Conservation (phyloP, 2,329 filamentous ascomycete species). For the Botryotinia narcissicola region DNA sequence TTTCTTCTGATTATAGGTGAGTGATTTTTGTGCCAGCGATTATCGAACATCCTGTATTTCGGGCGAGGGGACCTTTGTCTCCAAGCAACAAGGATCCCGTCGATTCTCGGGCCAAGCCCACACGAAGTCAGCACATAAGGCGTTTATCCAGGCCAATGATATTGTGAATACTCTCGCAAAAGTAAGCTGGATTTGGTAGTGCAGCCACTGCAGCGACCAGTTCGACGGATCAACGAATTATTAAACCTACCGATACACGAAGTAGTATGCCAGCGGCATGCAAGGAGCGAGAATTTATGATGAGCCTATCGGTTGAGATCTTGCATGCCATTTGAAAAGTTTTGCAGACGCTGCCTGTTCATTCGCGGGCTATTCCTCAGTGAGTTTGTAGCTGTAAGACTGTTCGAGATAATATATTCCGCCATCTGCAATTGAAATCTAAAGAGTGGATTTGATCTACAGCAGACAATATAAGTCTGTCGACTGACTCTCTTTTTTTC, state of each 20-base stretch:
- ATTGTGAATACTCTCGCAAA: not conserved
- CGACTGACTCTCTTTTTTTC: not conserved
- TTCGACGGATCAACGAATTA: not conserved
- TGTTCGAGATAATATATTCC: not conserved
- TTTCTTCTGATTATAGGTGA: not conserved
- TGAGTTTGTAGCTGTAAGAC: not conserved
- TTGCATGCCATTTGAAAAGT: not conserved
- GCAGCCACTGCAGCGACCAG: not conserved
- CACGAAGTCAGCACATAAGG: not conserved
- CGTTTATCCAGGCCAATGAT: not conserved
- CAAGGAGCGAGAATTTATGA: constrained; percentile 2
- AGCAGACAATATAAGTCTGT: not conserved
- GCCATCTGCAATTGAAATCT: not conserved
- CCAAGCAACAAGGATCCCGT: not conserved
- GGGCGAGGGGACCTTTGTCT: not conserved
- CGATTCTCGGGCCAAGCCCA: not conserved
- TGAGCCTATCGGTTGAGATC: not conserved
- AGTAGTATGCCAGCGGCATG: not conserved
- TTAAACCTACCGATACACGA: not conserved
- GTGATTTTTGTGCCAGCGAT: not conserved
- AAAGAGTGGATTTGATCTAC: not conserved
- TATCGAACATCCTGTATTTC: not conserved
- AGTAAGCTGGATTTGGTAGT: constrained; percentile 14
- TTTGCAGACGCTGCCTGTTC: not conserved
- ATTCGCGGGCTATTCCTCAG: not conserved